phyloP scores from a whole-genome alignment of 169 alveolate species.

The Plasmodium adleri region DNA sequence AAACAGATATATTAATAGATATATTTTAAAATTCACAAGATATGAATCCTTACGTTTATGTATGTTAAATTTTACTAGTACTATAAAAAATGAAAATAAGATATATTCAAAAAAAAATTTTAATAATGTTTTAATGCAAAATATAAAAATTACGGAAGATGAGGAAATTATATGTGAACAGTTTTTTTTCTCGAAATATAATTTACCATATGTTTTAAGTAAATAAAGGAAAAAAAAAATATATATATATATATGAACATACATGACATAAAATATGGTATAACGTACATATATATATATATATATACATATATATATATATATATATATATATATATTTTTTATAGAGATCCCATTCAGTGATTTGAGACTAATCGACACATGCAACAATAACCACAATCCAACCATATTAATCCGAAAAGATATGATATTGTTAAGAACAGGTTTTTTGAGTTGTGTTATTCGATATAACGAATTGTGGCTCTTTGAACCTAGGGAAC shows the following conservation, averaged over 20 bases:
- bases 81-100: constrained; percentile 36
- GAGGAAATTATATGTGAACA: constrained; percentile 33
- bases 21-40: constrained; percentile 2
- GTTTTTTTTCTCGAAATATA: constrained; percentile 37
- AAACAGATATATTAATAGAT: constrained; percentile 5
- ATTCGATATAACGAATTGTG: constrained; percentile 55
- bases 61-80: constrained; percentile 17
- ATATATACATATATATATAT: background rate
- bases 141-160: constrained; percentile 49
- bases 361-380: constrained; percentile 49
- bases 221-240: background rate
- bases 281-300: background rate
- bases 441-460: constrained; percentile 61
- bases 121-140: constrained; percentile 69
- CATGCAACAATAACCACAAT: constrained; percentile 56
- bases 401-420: constrained; percentile 54
- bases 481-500: constrained; percentile 45
- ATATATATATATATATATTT: background rate
- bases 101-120: constrained; percentile 49
- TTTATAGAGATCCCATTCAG: constrained; percentile 53
- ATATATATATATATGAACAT: background rate
- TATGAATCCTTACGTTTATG: constrained; percentile 1
- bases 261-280: background rate
- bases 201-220: constrained; percentile 54
- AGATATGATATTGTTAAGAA: constrained; percentile 42